Base-by-base conservation (phyloP, 306 rosid species). In the Glycyrrhiza uralensis region DNA sequence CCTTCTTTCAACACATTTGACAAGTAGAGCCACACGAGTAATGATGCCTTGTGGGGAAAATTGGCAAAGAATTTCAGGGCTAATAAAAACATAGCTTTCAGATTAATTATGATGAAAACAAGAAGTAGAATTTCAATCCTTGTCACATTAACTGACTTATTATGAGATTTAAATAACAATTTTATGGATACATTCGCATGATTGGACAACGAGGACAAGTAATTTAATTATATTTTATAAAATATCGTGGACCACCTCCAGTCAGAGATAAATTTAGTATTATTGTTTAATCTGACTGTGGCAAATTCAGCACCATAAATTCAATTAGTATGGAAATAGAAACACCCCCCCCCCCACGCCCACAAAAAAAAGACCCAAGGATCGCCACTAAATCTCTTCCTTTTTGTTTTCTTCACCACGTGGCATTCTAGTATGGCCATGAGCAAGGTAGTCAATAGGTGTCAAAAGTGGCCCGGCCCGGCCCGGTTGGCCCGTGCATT, bases 1-100 rank as follows among this genome's bases (percentile, higher is more conserved):
- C 45, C 35, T 74, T 77, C 45, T 74, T 58, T 66, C 78, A 68
- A 76, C 81, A 72, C 55, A 77, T 72, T 80, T 80, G 87, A 84
- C 81, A 56, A 45, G 51, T 56, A 44, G 23, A 77, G 58, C 26
- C 19, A 62, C 19, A 62, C 79, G 38, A 50, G 72, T 32, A 74
- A 84, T 84, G 72, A 80, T 84, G 65, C 44, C 33, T 56, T 39
- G 46, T 41, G 33, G 47, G 12, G 15, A 23, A 42, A 47, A 29
- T 38, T 19, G 76, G 45, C 38, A 20, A 28, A 28, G n/a, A 61
- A 14, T 62, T 46, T 35, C 42, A 35, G 30, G 23, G n/a, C 52
- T 56, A 22, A 57, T 33, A 29, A 64, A 46, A 18, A 22, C 26
- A 50, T n/a, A 66, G 49, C 52, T 66, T 67, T 67, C 52, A 67